Evolutionary conservation across 139 green algal genomes (phyloP).

Genomic region (Chlorella vulgaris): DNA sequence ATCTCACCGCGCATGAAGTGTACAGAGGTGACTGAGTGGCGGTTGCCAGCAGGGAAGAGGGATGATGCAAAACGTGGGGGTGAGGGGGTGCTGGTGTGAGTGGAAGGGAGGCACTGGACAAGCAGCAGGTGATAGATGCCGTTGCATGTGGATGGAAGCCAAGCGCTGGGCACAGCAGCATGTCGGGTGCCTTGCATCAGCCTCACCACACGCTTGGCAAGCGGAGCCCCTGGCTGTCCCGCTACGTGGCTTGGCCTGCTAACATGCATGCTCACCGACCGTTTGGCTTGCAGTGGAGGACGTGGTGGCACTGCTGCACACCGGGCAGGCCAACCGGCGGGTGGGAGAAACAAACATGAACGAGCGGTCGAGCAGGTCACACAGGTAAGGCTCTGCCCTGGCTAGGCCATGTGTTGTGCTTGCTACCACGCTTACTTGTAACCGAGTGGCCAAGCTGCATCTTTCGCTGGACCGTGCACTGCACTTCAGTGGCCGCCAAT

Average conservation of each 20-base stretch:
- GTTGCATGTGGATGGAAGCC: too few relatives aligned
- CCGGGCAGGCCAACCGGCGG: conserved; percentile 70
- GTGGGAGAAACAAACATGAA: conserved; percentile 91
- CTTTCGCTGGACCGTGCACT: too few relatives aligned
- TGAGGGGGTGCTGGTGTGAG: conserved; percentile 48
- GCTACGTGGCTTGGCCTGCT: background rate
- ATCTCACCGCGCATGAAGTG: conserved; percentile 63
- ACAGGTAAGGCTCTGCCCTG: conserved; percentile 61
- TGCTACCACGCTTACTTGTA: too few relatives aligned
- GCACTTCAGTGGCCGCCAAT: too few relatives aligned
- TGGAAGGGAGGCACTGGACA: too few relatives aligned
- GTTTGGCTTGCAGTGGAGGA: conserved; percentile 69
- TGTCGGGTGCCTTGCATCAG: too few relatives aligned
- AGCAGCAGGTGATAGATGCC: too few relatives aligned
- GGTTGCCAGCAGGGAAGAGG: conserved; percentile 67
- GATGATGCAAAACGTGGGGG: too few relatives aligned
- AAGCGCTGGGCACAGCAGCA: too few relatives aligned
- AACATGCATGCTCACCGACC: background rate
- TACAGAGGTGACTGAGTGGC: conserved; percentile 1
- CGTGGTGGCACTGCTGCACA: conserved; percentile 70
- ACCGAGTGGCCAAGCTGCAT: too few relatives aligned
- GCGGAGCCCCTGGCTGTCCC: background rate
- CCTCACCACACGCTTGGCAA: too few relatives aligned
- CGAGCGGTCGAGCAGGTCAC: conserved; percentile 80
- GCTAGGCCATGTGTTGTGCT: too few relatives aligned